These are phyloP conservation scores for Mycosphaerella sp. DNA, from an alignment of 2,329 filamentous ascomycete species.

Conservation along the genomic window DNA sequence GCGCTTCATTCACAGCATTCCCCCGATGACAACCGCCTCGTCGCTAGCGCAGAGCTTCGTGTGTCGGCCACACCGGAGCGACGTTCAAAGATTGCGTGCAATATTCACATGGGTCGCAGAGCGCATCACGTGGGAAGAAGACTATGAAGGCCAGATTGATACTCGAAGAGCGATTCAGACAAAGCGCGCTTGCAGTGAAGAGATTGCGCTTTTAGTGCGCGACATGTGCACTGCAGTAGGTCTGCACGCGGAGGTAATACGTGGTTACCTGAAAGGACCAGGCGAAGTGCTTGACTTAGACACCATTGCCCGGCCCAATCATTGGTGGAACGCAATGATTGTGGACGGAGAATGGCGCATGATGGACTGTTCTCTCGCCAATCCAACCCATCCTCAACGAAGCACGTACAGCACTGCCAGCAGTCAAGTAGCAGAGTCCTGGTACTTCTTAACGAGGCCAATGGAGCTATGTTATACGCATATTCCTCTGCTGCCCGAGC, in stretches of 20 bases:
- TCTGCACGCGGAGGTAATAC: slow-evolving; percentile 77
- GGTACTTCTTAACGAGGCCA: slow-evolving; percentile 90
- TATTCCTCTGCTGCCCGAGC: slow-evolving; percentile 75
- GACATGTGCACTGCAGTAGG: slow-evolving; percentile 94
- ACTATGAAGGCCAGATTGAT: slow-evolving; percentile 79
- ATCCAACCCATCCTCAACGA: slow-evolving; percentile 80
- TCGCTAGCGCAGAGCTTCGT: slow-evolving; percentile 85
- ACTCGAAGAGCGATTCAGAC: slow-evolving; percentile 76
- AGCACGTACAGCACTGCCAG: slow-evolving; percentile 67
- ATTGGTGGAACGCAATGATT: slow-evolving; percentile 95
- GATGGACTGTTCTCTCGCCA: slow-evolving; percentile 88
- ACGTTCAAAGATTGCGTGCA: slow-evolving; percentile 83
- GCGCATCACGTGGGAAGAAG: slow-evolving; percentile 91
- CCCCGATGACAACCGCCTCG: slow-evolving; percentile 72
- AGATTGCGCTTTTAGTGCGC: slow-evolving; percentile 78
- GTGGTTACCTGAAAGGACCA: slow-evolving; percentile 84
- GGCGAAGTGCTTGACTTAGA: slow-evolving; percentile 77
- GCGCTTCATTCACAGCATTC: slow-evolving; percentile 72
- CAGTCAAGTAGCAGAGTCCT: slow-evolving; percentile 67
- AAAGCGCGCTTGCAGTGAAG: slow-evolving; percentile 77
- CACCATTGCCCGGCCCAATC: slow-evolving; percentile 79
- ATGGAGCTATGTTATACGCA: slow-evolving; percentile 93
- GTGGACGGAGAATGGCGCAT: slow-evolving; percentile 95
- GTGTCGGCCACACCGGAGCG: slow-evolving; percentile 87
- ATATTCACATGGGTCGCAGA: slow-evolving; percentile 99